Conservation (phyloP, 2,329 filamentous ascomycete genomes). For the Pezicula neosporulosa region DNA sequence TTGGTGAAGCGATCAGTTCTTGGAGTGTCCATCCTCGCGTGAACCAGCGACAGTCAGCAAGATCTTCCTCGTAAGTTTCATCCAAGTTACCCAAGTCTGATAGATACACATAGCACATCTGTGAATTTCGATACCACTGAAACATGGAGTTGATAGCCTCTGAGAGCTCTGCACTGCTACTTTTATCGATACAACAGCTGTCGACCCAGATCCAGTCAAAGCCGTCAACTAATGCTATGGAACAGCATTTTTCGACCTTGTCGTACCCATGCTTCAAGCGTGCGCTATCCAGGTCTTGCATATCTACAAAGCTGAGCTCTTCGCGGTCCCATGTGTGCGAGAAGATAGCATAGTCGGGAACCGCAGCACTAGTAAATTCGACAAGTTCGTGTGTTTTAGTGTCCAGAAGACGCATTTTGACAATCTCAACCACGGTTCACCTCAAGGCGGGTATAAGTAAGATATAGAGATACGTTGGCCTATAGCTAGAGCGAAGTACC, state of each 20-base stretch:
- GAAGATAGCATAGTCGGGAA: too few species aligned
- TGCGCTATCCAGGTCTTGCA: background rate
- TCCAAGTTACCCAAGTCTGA: too few species aligned
- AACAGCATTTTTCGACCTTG: background rate
- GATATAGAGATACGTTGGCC: too few species aligned
- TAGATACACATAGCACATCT: constrained; percentile 8
- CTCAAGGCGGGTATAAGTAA: too few species aligned
- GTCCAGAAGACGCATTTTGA: too few species aligned
- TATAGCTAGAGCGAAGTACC: too few species aligned
- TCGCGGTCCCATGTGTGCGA: too few species aligned
- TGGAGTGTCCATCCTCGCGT: constrained; percentile 1
- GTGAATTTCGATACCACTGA: constrained; percentile 4
- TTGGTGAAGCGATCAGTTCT: background rate
- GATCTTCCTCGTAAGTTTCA: background rate
- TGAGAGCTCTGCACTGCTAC: constrained; percentile 3
- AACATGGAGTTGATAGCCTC: constrained; percentile 1
- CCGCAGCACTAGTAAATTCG: too few species aligned
- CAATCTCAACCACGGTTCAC: too few species aligned
- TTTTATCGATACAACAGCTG: constrained; percentile 8
- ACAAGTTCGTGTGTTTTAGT: too few species aligned
- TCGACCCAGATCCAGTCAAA: constrained; percentile 3
- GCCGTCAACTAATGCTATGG: background rate
- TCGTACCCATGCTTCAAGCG: background rate
- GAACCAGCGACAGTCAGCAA: constrained; percentile 1
- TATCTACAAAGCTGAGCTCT: too few species aligned